A percentile compares a stretch with the other conserved stretches of the same genome.
Evolutionary conservation across 768 basidiomycete genomes (phyloP).

Genomic region (Hebeloma cylindrosporum): DNA sequence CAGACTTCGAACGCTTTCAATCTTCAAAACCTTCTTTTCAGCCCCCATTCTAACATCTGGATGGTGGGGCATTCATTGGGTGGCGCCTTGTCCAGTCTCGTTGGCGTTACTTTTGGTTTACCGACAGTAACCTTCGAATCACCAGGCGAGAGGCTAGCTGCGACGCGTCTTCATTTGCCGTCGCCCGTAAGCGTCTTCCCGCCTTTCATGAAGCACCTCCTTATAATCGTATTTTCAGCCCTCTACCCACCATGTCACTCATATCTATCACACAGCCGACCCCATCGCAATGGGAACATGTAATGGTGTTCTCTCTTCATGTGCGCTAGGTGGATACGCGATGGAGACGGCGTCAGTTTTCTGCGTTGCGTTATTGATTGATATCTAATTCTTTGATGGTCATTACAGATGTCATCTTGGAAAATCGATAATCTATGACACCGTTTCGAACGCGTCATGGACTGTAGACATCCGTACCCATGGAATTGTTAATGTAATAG

Average conservation of each 20-base stretch:
- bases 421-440: constrained; percentile 86
- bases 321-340: constrained; percentile 87
- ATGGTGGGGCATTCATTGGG: constrained; percentile 74
- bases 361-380: neutral
- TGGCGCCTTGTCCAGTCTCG: constrained; percentile 73
- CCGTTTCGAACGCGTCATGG: constrained; percentile 86
- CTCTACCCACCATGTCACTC: constrained; percentile 77
- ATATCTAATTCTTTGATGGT: neutral
- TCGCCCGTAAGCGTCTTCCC: constrained; percentile 56
- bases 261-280: constrained; percentile 93
- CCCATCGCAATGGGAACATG: constrained; percentile 91
- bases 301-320: constrained; percentile 77
- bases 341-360: constrained; percentile 67
- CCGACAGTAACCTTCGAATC: constrained; percentile 89
- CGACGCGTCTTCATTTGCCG: constrained; percentile 80
- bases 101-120: constrained; percentile 86
- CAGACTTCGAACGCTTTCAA: neutral
- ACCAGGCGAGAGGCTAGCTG: constrained; percentile 83
- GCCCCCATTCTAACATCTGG: constrained; percentile 88
- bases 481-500: constrained; percentile 76
- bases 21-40: constrained; percentile 12
- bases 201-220: neutral
- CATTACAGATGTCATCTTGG: constrained; percentile 77
- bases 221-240: constrained; percentile 42
- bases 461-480: constrained; percentile 79